phyloP scores from a whole-genome alignment of 192 early-diverging fungal genomes.

The Rhizophagus clarus region DNA sequence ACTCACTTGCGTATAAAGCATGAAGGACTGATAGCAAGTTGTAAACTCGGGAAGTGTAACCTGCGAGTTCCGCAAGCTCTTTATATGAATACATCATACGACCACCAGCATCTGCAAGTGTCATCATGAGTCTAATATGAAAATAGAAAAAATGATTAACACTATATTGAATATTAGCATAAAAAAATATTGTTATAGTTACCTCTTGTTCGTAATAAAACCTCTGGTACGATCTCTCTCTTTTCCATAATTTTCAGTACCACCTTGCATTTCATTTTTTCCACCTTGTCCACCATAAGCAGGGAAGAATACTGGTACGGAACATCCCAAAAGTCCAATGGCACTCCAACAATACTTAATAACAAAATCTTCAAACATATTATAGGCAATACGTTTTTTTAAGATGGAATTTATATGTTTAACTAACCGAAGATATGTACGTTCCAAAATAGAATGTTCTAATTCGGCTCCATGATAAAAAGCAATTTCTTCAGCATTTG shows the following conservation, averaged over 20 bases:
- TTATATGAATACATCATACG: slow-evolving; percentile 98
- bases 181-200: background rate
- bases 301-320: slow-evolving; percentile 86
- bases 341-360: slow-evolving; percentile 98
- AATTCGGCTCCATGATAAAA: slow-evolving; percentile 86
- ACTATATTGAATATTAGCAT: background rate
- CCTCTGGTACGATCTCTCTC: slow-evolving; percentile 69
- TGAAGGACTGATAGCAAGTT: slow-evolving; percentile 84
- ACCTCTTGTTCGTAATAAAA: slow-evolving; percentile 90
- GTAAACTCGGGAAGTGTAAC: slow-evolving; percentile 87
- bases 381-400: slow-evolving; percentile 86
- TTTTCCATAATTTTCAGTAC: slow-evolving; percentile 5
- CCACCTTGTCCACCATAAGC: slow-evolving; percentile 53
- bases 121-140: slow-evolving; percentile 72
- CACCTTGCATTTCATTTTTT: slow-evolving; percentile 39
- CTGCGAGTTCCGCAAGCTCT: slow-evolving; percentile 88
- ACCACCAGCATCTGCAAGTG: slow-evolving; percentile 90
- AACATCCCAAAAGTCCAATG: slow-evolving; percentile 79
- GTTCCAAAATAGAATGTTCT: slow-evolving; percentile 83
- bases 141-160: background rate
- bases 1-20: slow-evolving; percentile 58
- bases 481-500: slow-evolving; percentile 96
- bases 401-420: slow-evolving; percentile 87
- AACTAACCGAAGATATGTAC: slow-evolving; percentile 74
- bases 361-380: slow-evolving; percentile 94